Percentiles rank a stretch among this genome's conserved stretches.
These are phyloP conservation scores for Colletotrichum magnum DNA, from an alignment of 2,329 filamentous ascomycete species.

Conservation along the genomic window DNA sequence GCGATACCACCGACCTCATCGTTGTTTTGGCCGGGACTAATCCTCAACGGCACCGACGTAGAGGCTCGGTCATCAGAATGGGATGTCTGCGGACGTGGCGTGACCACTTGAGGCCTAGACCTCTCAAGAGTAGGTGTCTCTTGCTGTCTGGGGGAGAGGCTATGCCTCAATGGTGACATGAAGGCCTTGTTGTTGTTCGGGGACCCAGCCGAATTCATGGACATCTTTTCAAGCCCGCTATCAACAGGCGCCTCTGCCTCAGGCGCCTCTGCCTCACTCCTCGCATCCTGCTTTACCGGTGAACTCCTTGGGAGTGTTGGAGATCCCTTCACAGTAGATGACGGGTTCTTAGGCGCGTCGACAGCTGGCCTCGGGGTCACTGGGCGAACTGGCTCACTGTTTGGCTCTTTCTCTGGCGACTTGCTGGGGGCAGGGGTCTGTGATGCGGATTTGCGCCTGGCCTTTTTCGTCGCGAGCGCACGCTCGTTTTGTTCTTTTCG, in stretches of 20 bases:
- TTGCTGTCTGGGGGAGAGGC: background rate
- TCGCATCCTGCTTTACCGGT: background rate
- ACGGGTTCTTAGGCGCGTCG: conserved; percentile 39
- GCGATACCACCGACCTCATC: background rate
- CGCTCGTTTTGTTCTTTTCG: conserved; percentile 73
- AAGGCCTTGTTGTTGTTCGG: background rate
- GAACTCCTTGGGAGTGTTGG: conserved; percentile 1
- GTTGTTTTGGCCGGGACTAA: conserved; percentile 8
- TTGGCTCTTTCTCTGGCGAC: conserved; percentile 11
- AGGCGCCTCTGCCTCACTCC: background rate
- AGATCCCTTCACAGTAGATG: conserved; percentile 34
- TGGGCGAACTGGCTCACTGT: conserved; percentile 14
- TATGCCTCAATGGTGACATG: background rate
- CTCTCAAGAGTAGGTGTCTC: background rate
- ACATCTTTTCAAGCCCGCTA: background rate
- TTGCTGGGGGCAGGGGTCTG: conserved; percentile 41
- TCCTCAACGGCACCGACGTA: background rate
- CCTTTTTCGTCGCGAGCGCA: conserved; percentile 56
- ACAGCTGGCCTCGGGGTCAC: conserved; percentile 27
- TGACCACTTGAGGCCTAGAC: background rate
- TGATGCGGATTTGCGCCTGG: conserved; percentile 50
- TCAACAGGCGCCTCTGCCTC: background rate
- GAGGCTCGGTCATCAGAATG: background rate
- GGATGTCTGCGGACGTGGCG: background rate
- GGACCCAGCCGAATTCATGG: background rate